These are phyloP conservation scores for Trifolium dubium DNA, from an alignment of 306 rosid species.

Conservation along the genomic window DNA sequence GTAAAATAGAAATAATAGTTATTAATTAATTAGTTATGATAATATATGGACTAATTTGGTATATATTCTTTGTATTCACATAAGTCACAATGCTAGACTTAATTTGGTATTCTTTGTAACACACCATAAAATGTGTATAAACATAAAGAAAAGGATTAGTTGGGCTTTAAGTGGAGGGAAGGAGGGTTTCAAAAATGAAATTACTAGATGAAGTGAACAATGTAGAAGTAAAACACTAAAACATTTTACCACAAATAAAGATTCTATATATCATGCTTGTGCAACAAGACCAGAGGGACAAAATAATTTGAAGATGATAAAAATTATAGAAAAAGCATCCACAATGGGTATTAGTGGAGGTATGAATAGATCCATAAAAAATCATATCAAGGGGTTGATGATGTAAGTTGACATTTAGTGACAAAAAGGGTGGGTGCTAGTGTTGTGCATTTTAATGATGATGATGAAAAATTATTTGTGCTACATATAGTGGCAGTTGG, in stretches of 20 bases:
- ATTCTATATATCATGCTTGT: neutral
- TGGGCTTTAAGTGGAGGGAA: no score
- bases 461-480: slow-evolving; percentile 65
- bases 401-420: slow-evolving; percentile 66
- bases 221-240: slow-evolving; percentile 1
- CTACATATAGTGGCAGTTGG: slow-evolving; percentile 58
- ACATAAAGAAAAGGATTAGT: neutral
- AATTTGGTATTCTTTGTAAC: neutral
- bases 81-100: no score
- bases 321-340: slow-evolving; percentile 36
- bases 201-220: slow-evolving; percentile 5
- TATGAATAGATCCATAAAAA: slow-evolving; percentile 27
- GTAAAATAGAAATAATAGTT: no score
- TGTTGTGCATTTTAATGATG: slow-evolving; percentile 61
- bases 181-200: neutral
- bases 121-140: neutral
- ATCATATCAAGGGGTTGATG: slow-evolving; percentile 36
- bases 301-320: slow-evolving; percentile 52
- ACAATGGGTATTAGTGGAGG: slow-evolving; percentile 38
- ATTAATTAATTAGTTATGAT: neutral
- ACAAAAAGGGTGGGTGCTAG: slow-evolving; percentile 57
- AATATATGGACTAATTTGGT: neutral
- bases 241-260: neutral
- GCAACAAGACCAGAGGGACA: slow-evolving; percentile 38
- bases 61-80: no score